Base-by-base conservation (phyloP, 352 stramenopile genomes). In the Pythium insidiosum region DNA sequence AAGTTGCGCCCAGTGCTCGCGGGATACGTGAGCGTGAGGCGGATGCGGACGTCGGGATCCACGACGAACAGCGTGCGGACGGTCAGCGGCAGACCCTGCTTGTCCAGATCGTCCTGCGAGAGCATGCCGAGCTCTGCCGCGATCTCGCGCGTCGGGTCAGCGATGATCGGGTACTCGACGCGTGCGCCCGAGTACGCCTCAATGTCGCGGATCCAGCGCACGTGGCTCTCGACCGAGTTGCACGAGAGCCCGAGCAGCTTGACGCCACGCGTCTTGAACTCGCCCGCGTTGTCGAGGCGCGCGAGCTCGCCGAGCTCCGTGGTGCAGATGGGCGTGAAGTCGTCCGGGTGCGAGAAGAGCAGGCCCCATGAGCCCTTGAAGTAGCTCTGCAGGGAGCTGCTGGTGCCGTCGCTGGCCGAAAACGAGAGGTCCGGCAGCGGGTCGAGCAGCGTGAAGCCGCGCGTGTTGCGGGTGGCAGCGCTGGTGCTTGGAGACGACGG, bases 251-350 rank as follows among this genome's bases (percentile, higher is more conserved):
- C 78, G 22, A 94, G 55, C 12, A 95, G 59, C 64, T 95, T 96
- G 43, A 88, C 70, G 35, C 77, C 54, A 28, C 84, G 77, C 47
- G 65, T 61, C 19, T 64, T 50, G 41, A 97, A 94, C 44, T 96
- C 84, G 24, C 60, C 63, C 22, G 59, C 53, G 36, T 90, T 83
- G 43, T 86, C 68, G 20, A 95, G 66, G n/a, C 82, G 76, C 28
- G 84, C 78, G 16, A 93, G 67, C 31, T 87, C 76, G 35, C 87
- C 87, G 43, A 98, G 72, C 54, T 98, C 88, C 2, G 88, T 97
- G 12, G 88, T 97, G 63, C 88, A 97, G 41, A 97, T 90, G 13
- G 89, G 89, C 26, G 87, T 96, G 60, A 95, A 96, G 61, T 97
- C 87, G 41, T 84, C 80, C 16, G 87, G 88, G 49, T 96, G 87